These are phyloP conservation scores for Aspergillus sp. DNA, from an alignment of 2,329 filamentous ascomycete genomes.

Conservation along the genomic window DNA sequence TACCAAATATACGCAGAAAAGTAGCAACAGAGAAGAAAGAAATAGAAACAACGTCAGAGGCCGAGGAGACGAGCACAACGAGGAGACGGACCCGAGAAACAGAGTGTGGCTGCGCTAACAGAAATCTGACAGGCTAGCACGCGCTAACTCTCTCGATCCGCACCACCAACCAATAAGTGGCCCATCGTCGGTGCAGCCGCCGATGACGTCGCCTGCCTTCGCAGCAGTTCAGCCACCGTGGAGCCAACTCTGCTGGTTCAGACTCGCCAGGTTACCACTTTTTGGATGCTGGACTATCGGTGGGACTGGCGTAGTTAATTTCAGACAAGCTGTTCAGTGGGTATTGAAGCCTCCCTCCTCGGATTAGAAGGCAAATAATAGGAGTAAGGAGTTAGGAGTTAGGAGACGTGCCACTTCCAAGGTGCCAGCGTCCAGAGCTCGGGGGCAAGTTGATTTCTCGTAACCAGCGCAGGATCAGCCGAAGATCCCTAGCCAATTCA, in stretches of 20 bases:
- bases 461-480: neutral
- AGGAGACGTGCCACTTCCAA: no score
- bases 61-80: neutral
- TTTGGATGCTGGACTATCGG: no score
- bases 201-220: no score
- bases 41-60: neutral
- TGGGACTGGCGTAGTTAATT: no score
- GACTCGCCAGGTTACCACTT: no score
- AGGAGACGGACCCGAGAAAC: neutral
- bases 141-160: neutral
- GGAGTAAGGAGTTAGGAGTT: no score
- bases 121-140: neutral
- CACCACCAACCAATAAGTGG: neutral
- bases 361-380: no score
- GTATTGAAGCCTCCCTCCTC: no score
- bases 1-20: neutral
- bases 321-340: no score
- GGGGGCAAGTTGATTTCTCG: neutral
- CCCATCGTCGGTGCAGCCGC: neutral
- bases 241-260: no score
- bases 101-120: neutral
- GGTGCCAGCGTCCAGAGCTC: neutral
- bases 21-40: neutral
- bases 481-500: neutral
- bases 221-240: no score